Conservation (phyloP, 495 filamentous ascomycete species). For the Hypoxylon crocopeplum region DNA sequence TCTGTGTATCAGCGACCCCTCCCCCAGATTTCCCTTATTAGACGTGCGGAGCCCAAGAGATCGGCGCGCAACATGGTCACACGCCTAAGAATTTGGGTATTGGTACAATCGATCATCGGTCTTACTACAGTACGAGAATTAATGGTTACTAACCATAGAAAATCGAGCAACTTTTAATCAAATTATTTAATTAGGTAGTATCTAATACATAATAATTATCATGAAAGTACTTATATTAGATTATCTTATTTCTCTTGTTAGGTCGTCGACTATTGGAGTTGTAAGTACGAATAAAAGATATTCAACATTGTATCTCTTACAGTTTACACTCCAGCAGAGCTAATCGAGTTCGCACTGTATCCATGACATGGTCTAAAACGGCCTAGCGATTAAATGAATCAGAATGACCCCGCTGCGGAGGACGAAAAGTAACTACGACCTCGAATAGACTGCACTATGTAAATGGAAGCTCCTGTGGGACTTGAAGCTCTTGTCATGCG, state of each 20-base stretch:
- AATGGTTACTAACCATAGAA: too few species aligned
- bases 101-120: not conserved
- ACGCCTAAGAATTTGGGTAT: constrained; percentile 22
- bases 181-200: not conserved
- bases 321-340: too few species aligned
- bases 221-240: too few species aligned
- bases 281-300: not conserved
- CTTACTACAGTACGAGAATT: too few species aligned
- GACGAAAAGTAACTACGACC: constrained; percentile 15
- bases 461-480: constrained; percentile 27
- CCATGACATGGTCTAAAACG: constrained; percentile 18
- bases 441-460: not conserved
- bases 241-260: too few species aligned
- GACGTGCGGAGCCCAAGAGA: constrained; percentile 18
- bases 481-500: constrained; percentile 27
- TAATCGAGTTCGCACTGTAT: constrained; percentile 20
- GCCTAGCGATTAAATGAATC: constrained; percentile 17
- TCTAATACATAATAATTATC: not conserved
- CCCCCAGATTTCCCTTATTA: constrained; percentile 34
- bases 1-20: constrained; percentile 25
- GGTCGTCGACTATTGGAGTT: too few species aligned
- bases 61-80: constrained; percentile 28
- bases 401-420: constrained; percentile 14
- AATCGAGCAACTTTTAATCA: not conserved
- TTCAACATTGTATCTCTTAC: not conserved